Conservation (phyloP, 2,329 filamentous ascomycete genomes). For the Pseudogymnoascus sp. region DNA sequence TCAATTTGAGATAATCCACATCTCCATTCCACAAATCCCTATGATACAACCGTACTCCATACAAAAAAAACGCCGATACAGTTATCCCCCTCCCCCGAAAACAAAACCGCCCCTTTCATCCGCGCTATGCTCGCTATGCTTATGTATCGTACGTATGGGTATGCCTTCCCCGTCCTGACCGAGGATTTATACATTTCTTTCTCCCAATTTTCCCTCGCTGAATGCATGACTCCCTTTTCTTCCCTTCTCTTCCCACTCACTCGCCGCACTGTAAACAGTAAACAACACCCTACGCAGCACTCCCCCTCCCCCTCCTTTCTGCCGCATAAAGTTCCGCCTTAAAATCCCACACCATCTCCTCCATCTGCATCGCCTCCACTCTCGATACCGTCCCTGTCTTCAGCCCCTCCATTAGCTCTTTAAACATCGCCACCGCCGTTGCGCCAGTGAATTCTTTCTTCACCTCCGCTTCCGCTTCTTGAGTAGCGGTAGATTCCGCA, state of each 20-base stretch:
- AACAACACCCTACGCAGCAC: neutral
- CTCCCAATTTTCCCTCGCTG: neutral
- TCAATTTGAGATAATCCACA: neutral
- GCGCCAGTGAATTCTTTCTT: conserved; percentile 19
- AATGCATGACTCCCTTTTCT: neutral
- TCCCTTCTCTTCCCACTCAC: too few relatives aligned
- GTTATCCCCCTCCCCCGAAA: neutral
- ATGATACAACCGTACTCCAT: neutral
- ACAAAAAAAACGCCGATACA: neutral
- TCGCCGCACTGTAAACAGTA: neutral
- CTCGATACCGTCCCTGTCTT: conserved; percentile 52
- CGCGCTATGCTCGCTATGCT: conserved; percentile 1
- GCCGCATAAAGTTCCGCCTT: conserved; percentile 67
- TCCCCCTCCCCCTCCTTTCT: conserved; percentile 45
- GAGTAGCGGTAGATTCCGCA: neutral
- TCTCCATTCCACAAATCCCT: neutral
- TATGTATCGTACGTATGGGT: neutral
- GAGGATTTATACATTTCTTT: neutral
- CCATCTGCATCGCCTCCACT: conserved; percentile 61
- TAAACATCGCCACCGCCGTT: conserved; percentile 48
- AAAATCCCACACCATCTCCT: conserved; percentile 74
- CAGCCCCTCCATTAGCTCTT: conserved; percentile 51
- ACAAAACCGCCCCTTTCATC: neutral
- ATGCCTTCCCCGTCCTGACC: neutral
- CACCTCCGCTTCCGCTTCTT: too few relatives aligned